These are phyloP conservation scores for Passiflora organensis DNA, from an alignment of 345 rosid genomes.

Conservation along the genomic window DNA sequence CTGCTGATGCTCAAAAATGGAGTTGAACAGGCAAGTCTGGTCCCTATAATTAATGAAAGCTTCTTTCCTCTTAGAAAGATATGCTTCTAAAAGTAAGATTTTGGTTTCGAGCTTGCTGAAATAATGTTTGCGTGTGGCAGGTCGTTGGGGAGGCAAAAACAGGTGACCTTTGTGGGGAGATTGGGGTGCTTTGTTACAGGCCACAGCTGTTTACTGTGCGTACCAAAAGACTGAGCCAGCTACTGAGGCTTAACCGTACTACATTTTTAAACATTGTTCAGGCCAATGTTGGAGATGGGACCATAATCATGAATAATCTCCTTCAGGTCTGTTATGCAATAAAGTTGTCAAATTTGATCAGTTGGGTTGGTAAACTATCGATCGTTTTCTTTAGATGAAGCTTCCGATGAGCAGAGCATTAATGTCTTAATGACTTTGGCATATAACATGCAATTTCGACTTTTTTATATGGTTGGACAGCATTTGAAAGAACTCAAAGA, in stretches of 20 bases:
- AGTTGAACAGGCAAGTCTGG: conserved; percentile 26
- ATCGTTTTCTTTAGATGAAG: neutral
- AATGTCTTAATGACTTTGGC: neutral
- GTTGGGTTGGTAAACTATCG: too few relatives aligned
- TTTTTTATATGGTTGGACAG: conserved; percentile 6
- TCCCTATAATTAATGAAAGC: neutral
- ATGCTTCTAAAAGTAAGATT: too few relatives aligned
- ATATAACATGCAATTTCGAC: neutral
- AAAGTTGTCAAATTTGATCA: neutral
- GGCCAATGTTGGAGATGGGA: conserved; percentile 91
- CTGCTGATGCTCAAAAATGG: conserved; percentile 20
- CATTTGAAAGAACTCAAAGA: conserved; percentile 67
- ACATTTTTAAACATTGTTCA: conserved; percentile 78
- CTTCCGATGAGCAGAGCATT: too few relatives aligned
- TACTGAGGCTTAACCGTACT: conserved; percentile 79
- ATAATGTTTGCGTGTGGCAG: conserved; percentile 30
- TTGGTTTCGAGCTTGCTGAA: neutral
- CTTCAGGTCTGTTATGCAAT: conserved; percentile 50
- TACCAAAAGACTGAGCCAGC: conserved; percentile 83
- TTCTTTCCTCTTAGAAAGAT: neutral
- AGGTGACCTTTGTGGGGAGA: conserved; percentile 83
- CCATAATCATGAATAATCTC: conserved; percentile 83
- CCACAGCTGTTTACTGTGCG: conserved; percentile 88
- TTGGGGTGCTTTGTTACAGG: conserved; percentile 78
- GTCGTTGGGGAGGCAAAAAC: conserved; percentile 60